phyloP scores from a whole-genome alignment of 805 yeast species.

The Grigorovia jiainica region DNA sequence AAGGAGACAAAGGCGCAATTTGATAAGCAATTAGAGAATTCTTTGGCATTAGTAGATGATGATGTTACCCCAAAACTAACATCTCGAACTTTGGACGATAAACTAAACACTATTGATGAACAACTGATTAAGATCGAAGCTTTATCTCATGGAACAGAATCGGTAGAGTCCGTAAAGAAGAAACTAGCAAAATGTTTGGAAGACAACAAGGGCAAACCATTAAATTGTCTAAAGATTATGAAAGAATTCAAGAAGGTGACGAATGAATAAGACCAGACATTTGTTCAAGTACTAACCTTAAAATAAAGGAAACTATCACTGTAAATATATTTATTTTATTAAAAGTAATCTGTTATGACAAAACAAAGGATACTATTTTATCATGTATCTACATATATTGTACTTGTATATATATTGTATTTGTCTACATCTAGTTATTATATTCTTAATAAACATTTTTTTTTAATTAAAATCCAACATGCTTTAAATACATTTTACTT shows the following conservation, averaged over 20 bases:
- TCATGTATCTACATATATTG: too few relatives aligned
- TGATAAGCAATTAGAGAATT: constrained; percentile 38
- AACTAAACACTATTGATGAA: constrained; percentile 31
- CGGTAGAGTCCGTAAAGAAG: constrained; percentile 34
- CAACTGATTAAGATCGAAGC: constrained; percentile 29
- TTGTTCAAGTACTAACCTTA: too few relatives aligned
- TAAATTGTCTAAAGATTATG: constrained; percentile 79
- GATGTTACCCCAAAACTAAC: constrained; percentile 26
- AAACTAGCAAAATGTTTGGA: constrained; percentile 48
- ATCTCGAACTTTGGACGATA: constrained; percentile 31
- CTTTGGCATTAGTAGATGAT: constrained; percentile 28
- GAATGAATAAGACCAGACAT: constrained; percentile 24
- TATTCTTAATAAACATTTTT: too few relatives aligned
- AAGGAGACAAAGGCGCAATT: constrained; percentile 42
- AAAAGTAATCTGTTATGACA: too few relatives aligned
- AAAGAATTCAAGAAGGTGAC: constrained; percentile 56
- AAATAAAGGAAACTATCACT: too few relatives aligned
- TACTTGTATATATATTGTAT: too few relatives aligned
- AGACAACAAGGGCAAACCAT: constrained; percentile 51
- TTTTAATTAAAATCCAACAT: too few relatives aligned
- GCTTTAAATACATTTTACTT: too few relatives aligned
- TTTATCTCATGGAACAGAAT: constrained; percentile 15
- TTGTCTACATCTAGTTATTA: too few relatives aligned
- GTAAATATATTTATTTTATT: too few relatives aligned
- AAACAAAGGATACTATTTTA: too few relatives aligned